Evolutionary conservation across 768 basidiomycete genomes (phyloP).

Genomic region (Hysterangium stoloniferum): DNA sequence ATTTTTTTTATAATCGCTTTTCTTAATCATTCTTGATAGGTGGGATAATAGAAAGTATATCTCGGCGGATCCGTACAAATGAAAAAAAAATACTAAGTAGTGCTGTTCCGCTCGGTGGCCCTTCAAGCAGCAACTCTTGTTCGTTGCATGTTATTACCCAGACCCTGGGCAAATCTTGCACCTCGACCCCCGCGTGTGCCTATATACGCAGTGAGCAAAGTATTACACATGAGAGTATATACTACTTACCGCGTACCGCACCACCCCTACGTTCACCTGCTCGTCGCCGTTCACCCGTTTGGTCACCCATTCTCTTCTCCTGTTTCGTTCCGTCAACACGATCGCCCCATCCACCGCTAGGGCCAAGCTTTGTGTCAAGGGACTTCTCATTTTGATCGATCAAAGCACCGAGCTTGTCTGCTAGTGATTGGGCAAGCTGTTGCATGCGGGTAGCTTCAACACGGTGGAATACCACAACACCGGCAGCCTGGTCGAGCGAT

Average conservation of each 20-base stretch:
- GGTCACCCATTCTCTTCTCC: constrained; percentile 67
- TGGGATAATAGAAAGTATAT: neutral
- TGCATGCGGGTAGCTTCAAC: constrained; percentile 84
- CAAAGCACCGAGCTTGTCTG: constrained; percentile 79
- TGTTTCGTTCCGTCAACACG: constrained; percentile 62
- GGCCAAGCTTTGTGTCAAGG: constrained; percentile 77
- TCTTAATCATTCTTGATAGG: constrained; percentile 3
- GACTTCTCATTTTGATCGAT: constrained; percentile 91
- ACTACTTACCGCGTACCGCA: constrained; percentile 43
- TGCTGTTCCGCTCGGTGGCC: too few species aligned
- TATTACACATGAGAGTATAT: constrained; percentile 17
- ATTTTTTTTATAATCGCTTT: constrained; percentile 1
- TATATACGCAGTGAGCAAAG: neutral
- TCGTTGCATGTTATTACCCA: constrained; percentile 64
- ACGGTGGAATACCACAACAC: constrained; percentile 89
- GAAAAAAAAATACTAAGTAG: constrained; percentile 24
- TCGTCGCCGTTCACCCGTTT: constrained; percentile 68
- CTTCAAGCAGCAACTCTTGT: constrained; percentile 9
- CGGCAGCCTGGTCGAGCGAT: constrained; percentile 84
- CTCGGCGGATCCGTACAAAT: constrained; percentile 19
- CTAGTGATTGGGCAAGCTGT: constrained; percentile 80
- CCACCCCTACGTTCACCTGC: constrained; percentile 64
- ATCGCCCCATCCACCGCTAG: constrained; percentile 54
- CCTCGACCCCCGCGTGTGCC: constrained; percentile 63
- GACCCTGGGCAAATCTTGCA: constrained; percentile 73